Evolutionary conservation across 345 rosid species (phyloP).

Genomic region (Brassica carinata): DNA sequence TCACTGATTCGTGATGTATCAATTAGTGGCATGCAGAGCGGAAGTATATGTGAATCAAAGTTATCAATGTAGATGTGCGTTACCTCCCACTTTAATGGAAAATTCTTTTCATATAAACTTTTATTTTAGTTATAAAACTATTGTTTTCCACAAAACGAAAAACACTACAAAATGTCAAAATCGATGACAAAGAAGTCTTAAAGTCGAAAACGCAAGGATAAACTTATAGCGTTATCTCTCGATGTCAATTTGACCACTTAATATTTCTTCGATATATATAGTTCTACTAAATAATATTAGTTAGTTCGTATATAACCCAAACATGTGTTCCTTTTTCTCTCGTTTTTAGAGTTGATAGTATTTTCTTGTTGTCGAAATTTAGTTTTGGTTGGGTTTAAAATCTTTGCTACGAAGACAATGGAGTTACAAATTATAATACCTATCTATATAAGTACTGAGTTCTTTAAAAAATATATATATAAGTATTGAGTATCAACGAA

Average conservation of each 20-base stretch:
- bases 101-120: not conserved
- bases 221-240: not conserved
- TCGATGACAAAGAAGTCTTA: not conserved
- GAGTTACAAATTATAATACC: conserved; percentile 10
- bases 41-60: conserved; percentile 30
- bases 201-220: not conserved
- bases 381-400: not conserved
- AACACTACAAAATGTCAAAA: not conserved
- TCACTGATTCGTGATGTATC: conserved; percentile 30
- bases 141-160: not conserved
- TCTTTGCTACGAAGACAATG: not conserved
- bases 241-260: not conserved
- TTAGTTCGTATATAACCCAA: not conserved
- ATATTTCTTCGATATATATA: not conserved
- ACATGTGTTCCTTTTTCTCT: not conserved
- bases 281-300: not conserved
- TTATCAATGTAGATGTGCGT: conserved; percentile 5
- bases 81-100: not conserved
- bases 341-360: not conserved
- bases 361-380: not conserved
- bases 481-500: not conserved
- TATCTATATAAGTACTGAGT: not conserved
- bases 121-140: not conserved
- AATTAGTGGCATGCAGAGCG: conserved; percentile 38
- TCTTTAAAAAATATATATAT: not conserved